Conservation (phyloP, 306 rosid genomes). For the Echinosophora koreensis region DNA sequence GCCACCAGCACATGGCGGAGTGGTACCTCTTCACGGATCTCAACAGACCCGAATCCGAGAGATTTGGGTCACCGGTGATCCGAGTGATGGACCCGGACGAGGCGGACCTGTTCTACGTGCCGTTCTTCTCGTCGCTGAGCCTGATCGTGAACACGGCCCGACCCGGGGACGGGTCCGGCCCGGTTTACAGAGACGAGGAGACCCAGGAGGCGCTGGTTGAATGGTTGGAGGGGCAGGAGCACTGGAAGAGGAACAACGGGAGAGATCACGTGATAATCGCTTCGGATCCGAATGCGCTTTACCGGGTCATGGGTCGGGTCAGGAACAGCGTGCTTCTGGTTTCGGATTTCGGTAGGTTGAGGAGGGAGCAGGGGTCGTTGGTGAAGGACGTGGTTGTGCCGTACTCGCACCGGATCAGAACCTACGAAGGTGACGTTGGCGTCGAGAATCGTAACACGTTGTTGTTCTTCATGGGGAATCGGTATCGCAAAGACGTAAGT, state of each 20-base stretch:
- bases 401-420: constrained; percentile 81
- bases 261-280: constrained; percentile 93
- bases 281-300: constrained; percentile 91
- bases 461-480: constrained; percentile 95
- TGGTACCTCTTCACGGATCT: constrained; percentile 86
- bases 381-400: constrained; percentile 90
- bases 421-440: constrained; percentile 63
- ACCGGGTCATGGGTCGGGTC: constrained; percentile 65
- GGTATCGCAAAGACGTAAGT: constrained; percentile 92
- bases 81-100: constrained; percentile 83
- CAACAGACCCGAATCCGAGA: constrained; percentile 58
- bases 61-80: constrained; percentile 61
- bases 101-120: constrained; percentile 87
- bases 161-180: constrained; percentile 40
- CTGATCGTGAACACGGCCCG: constrained; percentile 67
- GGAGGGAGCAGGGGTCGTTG: constrained; percentile 80
- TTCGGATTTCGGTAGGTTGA: constrained; percentile 85
- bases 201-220: constrained; percentile 80
- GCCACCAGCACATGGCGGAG: constrained; percentile 97
- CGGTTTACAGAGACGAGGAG: constrained; percentile 79
- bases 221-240: constrained; percentile 83
- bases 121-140: constrained; percentile 84
- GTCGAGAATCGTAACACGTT: constrained; percentile 67
- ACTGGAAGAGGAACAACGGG: constrained; percentile 79
- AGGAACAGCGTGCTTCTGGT: constrained; percentile 75